These are phyloP conservation scores for Glonium stellatum DNA, from an alignment of 495 filamentous ascomycete genomes.

Conservation along the genomic window DNA sequence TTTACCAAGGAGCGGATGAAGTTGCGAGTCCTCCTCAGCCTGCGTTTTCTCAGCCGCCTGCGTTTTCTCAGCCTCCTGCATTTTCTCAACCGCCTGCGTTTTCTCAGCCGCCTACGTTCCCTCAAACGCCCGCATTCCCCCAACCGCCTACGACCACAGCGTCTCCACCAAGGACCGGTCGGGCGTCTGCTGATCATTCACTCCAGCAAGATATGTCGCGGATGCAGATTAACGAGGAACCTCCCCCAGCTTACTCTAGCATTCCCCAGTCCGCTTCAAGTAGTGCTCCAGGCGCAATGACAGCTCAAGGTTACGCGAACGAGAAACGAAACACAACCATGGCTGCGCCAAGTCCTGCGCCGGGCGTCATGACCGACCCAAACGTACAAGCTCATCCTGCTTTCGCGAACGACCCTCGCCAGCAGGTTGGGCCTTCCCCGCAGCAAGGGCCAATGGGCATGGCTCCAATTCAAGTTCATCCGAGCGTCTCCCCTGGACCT, in stretches of 20 bases:
- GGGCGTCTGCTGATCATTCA: slow-evolving; percentile 45
- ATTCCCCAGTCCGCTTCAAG: slow-evolving; percentile 45
- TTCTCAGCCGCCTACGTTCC: no score
- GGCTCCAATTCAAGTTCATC: slow-evolving; percentile 34
- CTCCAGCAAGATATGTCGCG: slow-evolving; percentile 83
- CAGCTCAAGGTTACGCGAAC: slow-evolving; percentile 59
- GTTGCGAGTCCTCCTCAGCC: slow-evolving; percentile 35
- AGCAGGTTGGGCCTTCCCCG: slow-evolving; percentile 30
- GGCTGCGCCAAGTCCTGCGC: slow-evolving; percentile 27
- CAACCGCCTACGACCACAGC: slow-evolving; percentile 11
- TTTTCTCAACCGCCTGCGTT: slow-evolving; percentile 31
- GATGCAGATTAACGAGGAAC: slow-evolving; percentile 74
- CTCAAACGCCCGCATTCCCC: slow-evolving; percentile 28
- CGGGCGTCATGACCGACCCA: slow-evolving; percentile 21
- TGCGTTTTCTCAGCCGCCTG: slow-evolving; percentile 26
- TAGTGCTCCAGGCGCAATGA: slow-evolving; percentile 31
- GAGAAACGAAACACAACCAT: slow-evolving; percentile 55
- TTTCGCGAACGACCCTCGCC: slow-evolving; percentile 70
- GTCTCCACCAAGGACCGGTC: slow-evolving; percentile 25
- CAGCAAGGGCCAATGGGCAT: slow-evolving; percentile 23
- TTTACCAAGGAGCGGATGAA: slow-evolving; percentile 76
- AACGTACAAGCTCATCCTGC: slow-evolving; percentile 65
- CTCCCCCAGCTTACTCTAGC: slow-evolving; percentile 87
- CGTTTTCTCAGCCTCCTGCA: slow-evolving; percentile 26
- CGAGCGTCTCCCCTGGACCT: slow-evolving; percentile 44